These are phyloP conservation scores for Pseudonitzschia delicatissima DNA, from an alignment of 108 stramenopile species.

Conservation along the genomic window DNA sequence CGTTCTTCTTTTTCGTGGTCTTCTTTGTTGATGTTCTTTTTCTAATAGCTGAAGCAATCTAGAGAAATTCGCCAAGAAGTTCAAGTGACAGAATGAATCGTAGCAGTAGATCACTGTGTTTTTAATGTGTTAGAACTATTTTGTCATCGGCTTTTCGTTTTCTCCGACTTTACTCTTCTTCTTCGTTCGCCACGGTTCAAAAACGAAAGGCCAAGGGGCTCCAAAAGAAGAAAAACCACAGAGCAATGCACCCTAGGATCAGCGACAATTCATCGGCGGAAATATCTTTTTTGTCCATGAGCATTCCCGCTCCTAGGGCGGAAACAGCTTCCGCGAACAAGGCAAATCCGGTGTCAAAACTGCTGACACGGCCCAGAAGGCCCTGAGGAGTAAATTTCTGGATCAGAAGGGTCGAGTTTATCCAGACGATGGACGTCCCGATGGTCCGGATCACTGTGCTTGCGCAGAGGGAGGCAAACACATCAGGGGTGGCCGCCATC, in stretches of 20 bases:
- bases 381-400: slow-evolving; percentile 50
- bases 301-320: slow-evolving; percentile 43
- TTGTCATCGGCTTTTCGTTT: neutral
- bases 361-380: slow-evolving; percentile 60
- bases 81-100: no score
- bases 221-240: slow-evolving; percentile 20
- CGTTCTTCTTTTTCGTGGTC: no score
- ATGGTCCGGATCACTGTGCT: slow-evolving; percentile 46
- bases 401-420: slow-evolving; percentile 44
- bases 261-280: neutral
- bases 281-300: slow-evolving; percentile 44
- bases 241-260: neutral
- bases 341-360: slow-evolving; percentile 64
- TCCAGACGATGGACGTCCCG: slow-evolving; percentile 57
- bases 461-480: slow-evolving; percentile 32
- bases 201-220: slow-evolving; percentile 8
- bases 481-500: slow-evolving; percentile 20
- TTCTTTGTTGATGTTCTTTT: no score
- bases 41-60: no score
- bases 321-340: slow-evolving; percentile 50
- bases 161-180: neutral
- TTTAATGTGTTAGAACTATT: no score
- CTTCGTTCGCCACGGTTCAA: no score
- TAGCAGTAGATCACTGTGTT: no score
- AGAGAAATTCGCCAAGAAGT: no score